Evolutionary conservation across 768 basidiomycete genomes (phyloP).

Genomic region (Steccherinum ochraceum): DNA sequence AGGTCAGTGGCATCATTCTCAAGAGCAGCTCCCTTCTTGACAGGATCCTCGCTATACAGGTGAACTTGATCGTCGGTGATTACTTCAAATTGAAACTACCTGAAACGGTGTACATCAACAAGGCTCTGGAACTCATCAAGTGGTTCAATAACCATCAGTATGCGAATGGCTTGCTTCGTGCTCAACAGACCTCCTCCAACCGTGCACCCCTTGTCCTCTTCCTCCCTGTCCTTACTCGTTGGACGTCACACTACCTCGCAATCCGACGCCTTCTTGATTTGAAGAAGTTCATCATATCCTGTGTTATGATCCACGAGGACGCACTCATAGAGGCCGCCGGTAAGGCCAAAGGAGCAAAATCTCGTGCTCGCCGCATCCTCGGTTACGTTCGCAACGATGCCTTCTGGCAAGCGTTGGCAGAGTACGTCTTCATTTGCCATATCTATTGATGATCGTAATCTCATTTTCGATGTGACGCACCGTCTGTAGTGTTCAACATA

Average conservation of each 20-base stretch:
- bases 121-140: constrained; percentile 17
- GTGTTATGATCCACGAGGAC: constrained; percentile 7
- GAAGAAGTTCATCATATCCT: constrained; percentile 8
- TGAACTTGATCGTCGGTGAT: constrained; percentile 32
- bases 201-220: constrained; percentile 16
- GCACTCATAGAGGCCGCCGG: constrained; percentile 8
- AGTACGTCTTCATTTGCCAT: background rate
- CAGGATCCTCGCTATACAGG: constrained; percentile 15
- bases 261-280: constrained; percentile 19
- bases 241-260: constrained; percentile 25
- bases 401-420: constrained; percentile 9
- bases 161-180: constrained; percentile 21
- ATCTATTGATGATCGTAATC: background rate
- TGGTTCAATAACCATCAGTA: constrained; percentile 31
- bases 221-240: constrained; percentile 27
- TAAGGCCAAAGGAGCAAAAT: background rate
- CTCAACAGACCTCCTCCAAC: background rate
- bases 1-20: background rate
- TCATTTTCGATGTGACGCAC: background rate
- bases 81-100: constrained; percentile 16
- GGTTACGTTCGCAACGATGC: background rate
- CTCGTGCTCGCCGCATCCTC: background rate
- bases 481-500: constrained; percentile 10
- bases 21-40: background rate
- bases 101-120: constrained; percentile 5